These are phyloP conservation scores for Nemania sp. DNA, from an alignment of 2,329 filamentous ascomycete genomes.

Conservation along the genomic window DNA sequence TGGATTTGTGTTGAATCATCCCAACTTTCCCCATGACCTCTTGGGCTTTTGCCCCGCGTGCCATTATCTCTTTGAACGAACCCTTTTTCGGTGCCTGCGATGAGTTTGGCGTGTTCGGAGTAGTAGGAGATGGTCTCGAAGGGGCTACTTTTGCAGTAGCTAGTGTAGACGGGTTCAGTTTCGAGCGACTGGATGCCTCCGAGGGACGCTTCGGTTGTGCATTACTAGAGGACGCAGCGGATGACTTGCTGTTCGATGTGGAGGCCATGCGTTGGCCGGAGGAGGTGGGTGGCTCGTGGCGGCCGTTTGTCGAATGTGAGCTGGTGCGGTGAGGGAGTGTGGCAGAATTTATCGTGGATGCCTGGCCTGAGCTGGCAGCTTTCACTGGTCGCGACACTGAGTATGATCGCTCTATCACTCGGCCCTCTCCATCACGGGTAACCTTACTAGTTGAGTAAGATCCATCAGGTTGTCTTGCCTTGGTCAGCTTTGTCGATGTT, in stretches of 20 bases:
- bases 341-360: slow-evolving; percentile 46
- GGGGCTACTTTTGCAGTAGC: slow-evolving; percentile 42
- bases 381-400: slow-evolving; percentile 43
- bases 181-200: slow-evolving; percentile 41
- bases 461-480: slow-evolving; percentile 47
- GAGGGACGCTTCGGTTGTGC: slow-evolving; percentile 40
- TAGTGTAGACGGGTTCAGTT: slow-evolving; percentile 36
- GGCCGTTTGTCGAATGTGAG: slow-evolving; percentile 46
- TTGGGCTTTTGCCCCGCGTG: slow-evolving; percentile 75
- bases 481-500: slow-evolving; percentile 46
- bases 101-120: slow-evolving; percentile 44
- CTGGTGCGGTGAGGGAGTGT: slow-evolving; percentile 48
- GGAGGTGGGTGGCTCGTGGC: slow-evolving; percentile 43
- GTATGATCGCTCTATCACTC: slow-evolving; percentile 42
- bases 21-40: slow-evolving; percentile 71
- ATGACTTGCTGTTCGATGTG: slow-evolving; percentile 41
- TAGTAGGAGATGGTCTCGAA: slow-evolving; percentile 47
- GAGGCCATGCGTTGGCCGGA: slow-evolving; percentile 39
- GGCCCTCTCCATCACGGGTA: slow-evolving; percentile 45
- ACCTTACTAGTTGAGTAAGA: slow-evolving; percentile 48
- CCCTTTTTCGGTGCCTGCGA: slow-evolving; percentile 73
- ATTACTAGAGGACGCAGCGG: slow-evolving; percentile 26
- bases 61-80: slow-evolving; percentile 80
- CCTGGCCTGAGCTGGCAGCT: slow-evolving; percentile 41
- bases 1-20: slow-evolving; percentile 79